These are phyloP conservation scores for Ophiostoma triangulosporum DNA, from an alignment of 2,329 filamentous ascomycete species.

Conservation along the genomic window DNA sequence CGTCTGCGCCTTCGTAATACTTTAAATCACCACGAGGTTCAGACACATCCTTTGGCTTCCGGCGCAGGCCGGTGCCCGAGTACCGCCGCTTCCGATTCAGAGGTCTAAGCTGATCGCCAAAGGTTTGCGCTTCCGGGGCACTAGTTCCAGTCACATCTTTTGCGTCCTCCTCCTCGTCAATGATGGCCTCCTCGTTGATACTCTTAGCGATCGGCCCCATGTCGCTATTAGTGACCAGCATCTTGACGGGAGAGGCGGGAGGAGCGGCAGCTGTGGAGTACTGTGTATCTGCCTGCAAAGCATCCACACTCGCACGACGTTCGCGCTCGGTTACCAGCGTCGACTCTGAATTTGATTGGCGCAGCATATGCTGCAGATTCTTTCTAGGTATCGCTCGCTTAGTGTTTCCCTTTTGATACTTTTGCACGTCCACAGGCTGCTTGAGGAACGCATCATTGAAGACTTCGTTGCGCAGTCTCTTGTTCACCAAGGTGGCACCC, in stretches of 20 bases:
- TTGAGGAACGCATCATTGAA: conserved; percentile 85
- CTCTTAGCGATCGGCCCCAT: background rate
- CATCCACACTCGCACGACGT: conserved; percentile 1
- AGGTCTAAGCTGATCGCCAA: conserved; percentile 28
- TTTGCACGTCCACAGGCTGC: conserved; percentile 67
- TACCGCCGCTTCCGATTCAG: conserved; percentile 53
- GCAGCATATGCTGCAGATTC: conserved; percentile 30
- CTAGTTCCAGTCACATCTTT: conserved; percentile 50
- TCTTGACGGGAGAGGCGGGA: background rate
- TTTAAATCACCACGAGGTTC: conserved; percentile 65
- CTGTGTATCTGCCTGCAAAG: background rate
- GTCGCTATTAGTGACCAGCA: conserved; percentile 10
- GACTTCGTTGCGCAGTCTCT: conserved; percentile 75
- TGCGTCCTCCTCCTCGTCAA: conserved; percentile 15
- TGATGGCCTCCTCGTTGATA: background rate
- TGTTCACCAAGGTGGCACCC: conserved; percentile 88
- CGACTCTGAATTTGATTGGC: conserved; percentile 32
- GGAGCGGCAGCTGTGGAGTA: background rate
- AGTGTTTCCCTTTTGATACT: conserved; percentile 52
- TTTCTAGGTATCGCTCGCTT: conserved; percentile 50
- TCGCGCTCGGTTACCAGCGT: conserved; percentile 17
- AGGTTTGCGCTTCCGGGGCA: conserved; percentile 47
- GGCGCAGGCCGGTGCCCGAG: conserved; percentile 70
- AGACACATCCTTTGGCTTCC: conserved; percentile 58
- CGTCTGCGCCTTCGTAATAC: conserved; percentile 81